Percentiles rank a stretch among this genome's conserved stretches.
Evolutionary conservation across 306 rosid genomes (phyloP).

Genomic region (Hippophae gyantsensis): DNA sequence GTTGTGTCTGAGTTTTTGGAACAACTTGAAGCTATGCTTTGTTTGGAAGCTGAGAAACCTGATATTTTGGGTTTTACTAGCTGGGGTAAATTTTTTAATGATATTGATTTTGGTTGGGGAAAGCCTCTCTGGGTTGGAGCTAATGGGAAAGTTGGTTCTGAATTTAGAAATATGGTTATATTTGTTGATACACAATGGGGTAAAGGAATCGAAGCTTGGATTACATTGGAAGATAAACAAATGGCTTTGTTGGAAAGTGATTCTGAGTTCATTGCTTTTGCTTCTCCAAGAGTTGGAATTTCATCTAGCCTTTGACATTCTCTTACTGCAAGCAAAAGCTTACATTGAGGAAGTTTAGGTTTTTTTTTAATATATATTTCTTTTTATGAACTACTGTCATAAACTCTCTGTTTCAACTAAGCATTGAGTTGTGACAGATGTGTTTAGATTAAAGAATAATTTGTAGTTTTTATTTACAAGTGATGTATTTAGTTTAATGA

Average conservation of each 20-base stretch:
- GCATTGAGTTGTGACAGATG: too few relatives aligned
- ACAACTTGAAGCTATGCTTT: slow-evolving; percentile 15
- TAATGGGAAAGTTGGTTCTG: slow-evolving; percentile 36
- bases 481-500: too few relatives aligned
- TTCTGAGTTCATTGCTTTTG: slow-evolving; percentile 27
- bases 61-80: slow-evolving; percentile 28
- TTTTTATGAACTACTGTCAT: too few relatives aligned
- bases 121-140: slow-evolving; percentile 45
- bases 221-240: slow-evolving; percentile 27
- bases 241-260: slow-evolving; percentile 30
- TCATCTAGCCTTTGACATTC: not conserved
- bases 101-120: slow-evolving; percentile 49
- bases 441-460: too few relatives aligned
- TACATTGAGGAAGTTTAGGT: too few relatives aligned
- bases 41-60: slow-evolving; percentile 9
- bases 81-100: slow-evolving; percentile 30
- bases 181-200: slow-evolving; percentile 25
- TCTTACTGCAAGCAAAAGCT: too few relatives aligned
- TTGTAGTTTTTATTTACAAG: too few relatives aligned
- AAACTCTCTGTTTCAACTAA: too few relatives aligned
- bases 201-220: slow-evolving; percentile 41
- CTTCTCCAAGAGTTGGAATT: slow-evolving; percentile 10
- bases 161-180: slow-evolving; percentile 20
- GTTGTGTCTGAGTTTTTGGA: slow-evolving; percentile 21
- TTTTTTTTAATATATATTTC: too few relatives aligned